Conservation (phyloP, 257 asterid species). For the Osmanthus fragrans region DNA sequence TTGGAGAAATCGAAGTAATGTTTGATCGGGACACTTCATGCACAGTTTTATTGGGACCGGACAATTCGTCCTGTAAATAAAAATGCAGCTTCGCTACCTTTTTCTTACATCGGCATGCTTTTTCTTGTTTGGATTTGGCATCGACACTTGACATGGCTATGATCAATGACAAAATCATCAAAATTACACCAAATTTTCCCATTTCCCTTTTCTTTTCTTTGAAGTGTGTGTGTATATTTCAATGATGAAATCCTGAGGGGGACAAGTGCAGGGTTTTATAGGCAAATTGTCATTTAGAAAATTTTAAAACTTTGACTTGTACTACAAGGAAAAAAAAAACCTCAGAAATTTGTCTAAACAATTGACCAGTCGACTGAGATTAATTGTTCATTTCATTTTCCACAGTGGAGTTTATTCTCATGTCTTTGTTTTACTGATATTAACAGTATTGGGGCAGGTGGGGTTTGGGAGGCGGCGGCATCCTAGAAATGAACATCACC, state of each 20-base stretch:
- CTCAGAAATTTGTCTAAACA: neutral
- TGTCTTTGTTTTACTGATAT: neutral
- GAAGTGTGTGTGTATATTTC: neutral
- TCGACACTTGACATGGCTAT: neutral
- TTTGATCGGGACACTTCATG: neutral
- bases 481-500: neutral
- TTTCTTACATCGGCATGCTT: neutral
- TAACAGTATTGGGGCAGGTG: neutral
- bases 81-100: neutral
- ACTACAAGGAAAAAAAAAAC: neutral
- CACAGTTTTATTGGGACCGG: neutral
- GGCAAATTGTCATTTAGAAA: neutral
- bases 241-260: neutral
- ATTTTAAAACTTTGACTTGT: neutral
- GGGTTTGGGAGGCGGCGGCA: neutral
- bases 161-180: neutral
- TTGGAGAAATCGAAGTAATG: neutral
- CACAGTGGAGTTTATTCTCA: neutral
- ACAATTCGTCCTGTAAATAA: neutral
- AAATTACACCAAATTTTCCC: neutral
- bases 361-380: neutral
- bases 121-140: neutral
- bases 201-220: neutral
- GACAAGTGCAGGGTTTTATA: neutral
- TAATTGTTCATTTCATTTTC: neutral